Conservation (phyloP, 2,329 filamentous ascomycete species). For the Zymoseptoria crescenta region DNA sequence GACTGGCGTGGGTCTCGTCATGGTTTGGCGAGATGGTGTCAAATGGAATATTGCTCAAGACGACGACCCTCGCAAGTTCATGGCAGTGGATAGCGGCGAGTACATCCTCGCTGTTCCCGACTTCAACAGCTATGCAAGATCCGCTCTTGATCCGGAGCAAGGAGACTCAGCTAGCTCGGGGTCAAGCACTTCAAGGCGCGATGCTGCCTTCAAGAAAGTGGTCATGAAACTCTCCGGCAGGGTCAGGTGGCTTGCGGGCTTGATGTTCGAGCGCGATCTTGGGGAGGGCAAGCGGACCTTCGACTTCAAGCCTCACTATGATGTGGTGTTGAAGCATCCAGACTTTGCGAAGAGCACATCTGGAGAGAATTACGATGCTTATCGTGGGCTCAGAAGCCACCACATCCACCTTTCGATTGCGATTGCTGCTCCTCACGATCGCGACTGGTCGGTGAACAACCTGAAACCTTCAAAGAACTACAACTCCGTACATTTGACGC, state of each 20-base stretch:
- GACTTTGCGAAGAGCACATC: slow-evolving; percentile 56
- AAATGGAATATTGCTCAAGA: slow-evolving; percentile 76
- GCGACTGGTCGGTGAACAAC: slow-evolving; percentile 75
- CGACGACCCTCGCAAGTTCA: slow-evolving; percentile 83
- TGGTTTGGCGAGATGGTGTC: slow-evolving; percentile 97
- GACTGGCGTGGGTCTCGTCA: slow-evolving; percentile 87
- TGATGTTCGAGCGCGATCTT: slow-evolving; percentile 85
- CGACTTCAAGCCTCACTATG: slow-evolving; percentile 85
- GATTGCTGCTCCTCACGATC: slow-evolving; percentile 75
- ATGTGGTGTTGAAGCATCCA: slow-evolving; percentile 78
- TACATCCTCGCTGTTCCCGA: slow-evolving; percentile 93
- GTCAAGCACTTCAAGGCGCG: slow-evolving; percentile 59
- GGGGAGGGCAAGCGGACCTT: slow-evolving; percentile 68
- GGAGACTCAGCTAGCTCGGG: slow-evolving; percentile 53
- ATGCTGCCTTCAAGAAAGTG: slow-evolving; percentile 93
- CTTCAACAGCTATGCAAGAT: slow-evolving; percentile 77
- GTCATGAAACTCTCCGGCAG: slow-evolving; percentile 97
- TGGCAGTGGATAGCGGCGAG: slow-evolving; percentile 91
- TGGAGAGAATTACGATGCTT: slow-evolving; percentile 71
- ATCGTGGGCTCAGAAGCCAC: slow-evolving; percentile 89
- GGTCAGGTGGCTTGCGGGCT: slow-evolving; percentile 82
- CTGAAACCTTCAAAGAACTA: slow-evolving; percentile 77
- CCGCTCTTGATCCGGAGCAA: slow-evolving; percentile 43
- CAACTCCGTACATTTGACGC: slow-evolving; percentile 90
- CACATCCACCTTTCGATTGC: slow-evolving; percentile 95